Evolutionary conservation across 768 basidiomycete genomes (phyloP), one percentile per base, ranked within the genome.

Genomic region (Trametes elegans): DNA sequence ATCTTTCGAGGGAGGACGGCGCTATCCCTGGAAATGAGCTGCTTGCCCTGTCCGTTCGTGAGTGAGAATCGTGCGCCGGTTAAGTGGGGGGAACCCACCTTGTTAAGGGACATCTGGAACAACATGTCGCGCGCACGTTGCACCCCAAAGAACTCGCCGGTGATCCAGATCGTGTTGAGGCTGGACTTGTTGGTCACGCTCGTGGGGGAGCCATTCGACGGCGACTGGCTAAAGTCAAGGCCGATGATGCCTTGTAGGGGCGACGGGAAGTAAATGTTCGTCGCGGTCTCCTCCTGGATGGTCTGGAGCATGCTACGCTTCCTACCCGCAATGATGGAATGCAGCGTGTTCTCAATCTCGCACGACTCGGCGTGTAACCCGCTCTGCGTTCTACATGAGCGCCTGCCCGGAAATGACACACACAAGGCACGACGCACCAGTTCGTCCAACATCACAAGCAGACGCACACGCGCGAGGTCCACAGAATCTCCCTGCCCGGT

Each of bases 251-350:
- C 93, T 64, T 93, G 91, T 36, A 98, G 73, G 32, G 93, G 88
- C 0, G 92, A 91, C 24, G 96, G 95, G 60, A 90, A 83, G 71
- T 98, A 98, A 58, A 98, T 92, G 66, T 98, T 98, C 49, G 96
- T 98, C 0, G 88, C 95, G 0, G 96, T 98, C 70, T 98, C 94
- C 71, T 98, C 93, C 68, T 96, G 93, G 45, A 99, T 96, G 7
- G 87, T 79, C 70, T 98, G 96, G 31, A 99, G 76, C 28, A 87
- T 80, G 55, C 79, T 77, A 42, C 95, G 88, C 71, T 96, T 96
- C 55, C 92, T 84, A 34, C 91, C 92, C 18, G 93, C 90, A 58
- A 97, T 80, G 68, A 97, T 93, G 35, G 87, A 82, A 69, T 97
- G 95, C 2, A 98, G 73, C 67, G 96, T 95, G 71, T 91, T 90